Evolutionary conservation across 139 green algal species (phyloP).

Genomic region (Pleodorina starrii): DNA sequence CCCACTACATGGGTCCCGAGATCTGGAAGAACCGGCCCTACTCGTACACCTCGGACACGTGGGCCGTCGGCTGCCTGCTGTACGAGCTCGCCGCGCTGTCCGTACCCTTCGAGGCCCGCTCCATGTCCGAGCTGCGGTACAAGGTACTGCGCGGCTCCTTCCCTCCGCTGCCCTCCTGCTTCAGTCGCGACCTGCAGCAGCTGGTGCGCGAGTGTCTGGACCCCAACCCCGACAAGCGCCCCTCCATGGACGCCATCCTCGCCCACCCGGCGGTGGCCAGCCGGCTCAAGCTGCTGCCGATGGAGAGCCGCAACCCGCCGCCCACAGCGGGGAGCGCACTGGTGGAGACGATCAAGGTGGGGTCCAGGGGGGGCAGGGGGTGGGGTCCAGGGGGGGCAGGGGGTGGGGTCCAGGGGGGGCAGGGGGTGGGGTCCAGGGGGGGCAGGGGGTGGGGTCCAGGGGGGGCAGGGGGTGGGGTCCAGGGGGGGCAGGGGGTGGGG

Average conservation of each 20-base stretch:
- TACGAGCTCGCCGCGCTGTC: constrained; percentile 85
- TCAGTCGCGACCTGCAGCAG: constrained; percentile 55
- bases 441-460: too few species aligned
- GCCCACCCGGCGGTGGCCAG: constrained; percentile 36
- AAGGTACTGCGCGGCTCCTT: constrained; percentile 63
- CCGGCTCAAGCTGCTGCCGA: constrained; percentile 57
- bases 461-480: too few species aligned
- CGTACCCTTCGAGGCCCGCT: constrained; percentile 84
- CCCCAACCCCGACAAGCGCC: constrained; percentile 59
- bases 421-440: too few species aligned
- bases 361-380: neutral
- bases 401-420: too few species aligned
- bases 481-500: too few species aligned
- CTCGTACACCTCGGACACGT: constrained; percentile 80
- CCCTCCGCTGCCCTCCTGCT: constrained; percentile 55
- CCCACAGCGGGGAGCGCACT: constrained; percentile 51
- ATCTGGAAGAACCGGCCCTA: constrained; percentile 86
- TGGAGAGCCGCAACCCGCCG: constrained; percentile 26
- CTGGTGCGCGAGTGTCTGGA: constrained; percentile 67
- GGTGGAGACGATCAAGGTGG: constrained; percentile 71
- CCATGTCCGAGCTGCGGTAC: constrained; percentile 78
- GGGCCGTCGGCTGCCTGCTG: constrained; percentile 88
- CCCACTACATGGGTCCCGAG: constrained; percentile 73
- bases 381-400: neutral
- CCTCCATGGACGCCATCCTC: constrained; percentile 62